phyloP scores from a whole-genome alignment of 1,284 basidiomycete genomes.

The Pascua guehoae region DNA sequence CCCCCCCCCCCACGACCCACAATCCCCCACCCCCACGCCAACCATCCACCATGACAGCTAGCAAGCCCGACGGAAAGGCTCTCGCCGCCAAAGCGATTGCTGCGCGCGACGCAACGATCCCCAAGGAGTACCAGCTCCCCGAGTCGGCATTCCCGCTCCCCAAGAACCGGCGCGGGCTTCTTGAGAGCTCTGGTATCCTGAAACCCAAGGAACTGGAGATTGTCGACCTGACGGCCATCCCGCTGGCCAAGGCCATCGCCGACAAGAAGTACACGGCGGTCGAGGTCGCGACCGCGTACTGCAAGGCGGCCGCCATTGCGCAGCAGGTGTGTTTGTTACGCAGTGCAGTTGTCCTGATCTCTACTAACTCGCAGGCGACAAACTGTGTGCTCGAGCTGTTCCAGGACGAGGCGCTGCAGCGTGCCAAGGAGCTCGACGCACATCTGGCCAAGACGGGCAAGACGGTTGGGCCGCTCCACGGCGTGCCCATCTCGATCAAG shows the following conservation, averaged over 20 bases:
- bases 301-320: constrained; percentile 25
- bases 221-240: constrained; percentile 37
- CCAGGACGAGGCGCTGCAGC: constrained; percentile 57
- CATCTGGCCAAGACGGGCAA: constrained; percentile 54
- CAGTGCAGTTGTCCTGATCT: not conserved
- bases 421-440: constrained; percentile 59
- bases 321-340: constrained; percentile 26
- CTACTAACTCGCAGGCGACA: constrained; percentile 40
- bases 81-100: constrained; percentile 6
- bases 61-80: constrained; percentile 3
- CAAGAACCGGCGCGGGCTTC: constrained; percentile 6
- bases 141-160: constrained; percentile 7
- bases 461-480: constrained; percentile 59
- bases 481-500: constrained; percentile 62
- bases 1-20: too few relatives aligned
- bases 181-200: constrained; percentile 17
- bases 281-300: constrained; percentile 28
- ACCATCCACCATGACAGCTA: not conserved
- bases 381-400: constrained; percentile 69
- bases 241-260: constrained; percentile 37
- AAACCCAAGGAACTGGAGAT: constrained; percentile 27
- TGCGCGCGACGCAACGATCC: constrained; percentile 16
- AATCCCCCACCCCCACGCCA: too few relatives aligned
- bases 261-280: constrained; percentile 16
- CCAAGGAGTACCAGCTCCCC: constrained; percentile 13